Evolutionary conservation across 2,329 filamentous ascomycete genomes (phyloP).

Genomic region (Cladophialophora bantiana): DNA sequence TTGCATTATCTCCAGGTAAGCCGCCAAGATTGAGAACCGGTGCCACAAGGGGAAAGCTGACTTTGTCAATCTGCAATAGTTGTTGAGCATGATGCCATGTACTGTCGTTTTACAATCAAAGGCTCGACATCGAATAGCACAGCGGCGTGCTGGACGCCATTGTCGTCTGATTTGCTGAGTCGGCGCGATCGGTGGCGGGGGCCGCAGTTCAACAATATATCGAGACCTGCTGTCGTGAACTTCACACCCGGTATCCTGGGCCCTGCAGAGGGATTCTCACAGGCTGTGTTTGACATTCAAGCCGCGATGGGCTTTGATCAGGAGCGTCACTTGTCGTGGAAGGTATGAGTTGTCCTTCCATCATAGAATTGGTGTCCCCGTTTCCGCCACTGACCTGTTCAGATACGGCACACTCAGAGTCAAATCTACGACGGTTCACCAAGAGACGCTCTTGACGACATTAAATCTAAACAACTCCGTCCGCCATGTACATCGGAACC

Average conservation of each 20-base stretch:
- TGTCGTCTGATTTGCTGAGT: slow-evolving; percentile 24
- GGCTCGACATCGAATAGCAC: slow-evolving; percentile 2
- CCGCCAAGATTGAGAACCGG: too few relatives aligned
- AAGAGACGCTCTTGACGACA: slow-evolving; percentile 10
- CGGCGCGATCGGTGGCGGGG: slow-evolving; percentile 26
- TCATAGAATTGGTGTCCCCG: neutral
- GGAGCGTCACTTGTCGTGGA: slow-evolving; percentile 27
- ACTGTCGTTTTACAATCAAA: slow-evolving; percentile 30
- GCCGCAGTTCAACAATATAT: slow-evolving; percentile 17
- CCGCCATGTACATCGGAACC: slow-evolving; percentile 5
- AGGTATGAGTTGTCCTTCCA: slow-evolving; percentile 9
- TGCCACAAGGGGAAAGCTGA: neutral
- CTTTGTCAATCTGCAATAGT: neutral
- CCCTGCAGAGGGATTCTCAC: slow-evolving; percentile 30
- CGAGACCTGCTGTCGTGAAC: slow-evolving; percentile 21
- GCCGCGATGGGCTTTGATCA: slow-evolving; percentile 28
- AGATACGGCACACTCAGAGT: slow-evolving; percentile 22
- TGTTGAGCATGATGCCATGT: slow-evolving; percentile 5
- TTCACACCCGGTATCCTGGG: slow-evolving; percentile 25
- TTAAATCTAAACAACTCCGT: slow-evolving; percentile 13
- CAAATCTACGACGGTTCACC: slow-evolving; percentile 27
- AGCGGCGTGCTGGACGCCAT: slow-evolving; percentile 27
- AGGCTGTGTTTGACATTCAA: slow-evolving; percentile 23
- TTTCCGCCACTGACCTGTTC: neutral
- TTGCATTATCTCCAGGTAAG: slow-evolving; percentile 21